Evolutionary conservation across 78 protist species (phyloP).

Genomic region (Bigelowiella natans): DNA sequence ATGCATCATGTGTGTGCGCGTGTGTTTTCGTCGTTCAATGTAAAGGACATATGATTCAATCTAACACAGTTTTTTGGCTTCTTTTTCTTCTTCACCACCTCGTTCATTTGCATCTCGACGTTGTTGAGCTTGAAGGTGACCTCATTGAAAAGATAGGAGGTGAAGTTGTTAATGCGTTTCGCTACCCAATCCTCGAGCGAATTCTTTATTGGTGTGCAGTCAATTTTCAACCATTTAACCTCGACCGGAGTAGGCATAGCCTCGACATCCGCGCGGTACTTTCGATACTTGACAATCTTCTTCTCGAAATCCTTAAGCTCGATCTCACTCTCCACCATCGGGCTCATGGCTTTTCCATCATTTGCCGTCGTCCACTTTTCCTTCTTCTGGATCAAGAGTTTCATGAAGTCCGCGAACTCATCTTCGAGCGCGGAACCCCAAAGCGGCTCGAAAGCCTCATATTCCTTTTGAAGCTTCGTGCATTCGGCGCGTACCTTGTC

Average conservation of each 20-base stretch:
- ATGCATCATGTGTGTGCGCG: no score
- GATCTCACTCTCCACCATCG: background rate
- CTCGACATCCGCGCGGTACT: background rate
- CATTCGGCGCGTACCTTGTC: background rate
- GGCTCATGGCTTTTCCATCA: background rate
- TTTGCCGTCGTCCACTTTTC: background rate
- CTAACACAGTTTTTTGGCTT: background rate
- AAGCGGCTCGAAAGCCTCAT: background rate
- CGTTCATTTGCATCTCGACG: background rate
- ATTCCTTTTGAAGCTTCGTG: background rate
- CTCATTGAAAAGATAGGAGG: conserved; percentile 9
- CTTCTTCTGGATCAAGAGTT: background rate
- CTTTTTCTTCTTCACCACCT: background rate
- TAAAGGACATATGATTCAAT: no score
- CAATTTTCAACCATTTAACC: conserved; percentile 40
- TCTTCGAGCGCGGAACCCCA: background rate
- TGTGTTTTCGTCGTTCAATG: no score
- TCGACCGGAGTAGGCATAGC: background rate
- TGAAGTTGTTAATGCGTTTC: conserved; percentile 37
- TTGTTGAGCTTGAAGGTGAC: conserved; percentile 17
- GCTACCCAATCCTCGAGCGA: conserved; percentile 5
- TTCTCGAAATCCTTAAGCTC: conserved; percentile 28
- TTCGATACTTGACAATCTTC: conserved; percentile 23
- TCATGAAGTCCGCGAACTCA: background rate
- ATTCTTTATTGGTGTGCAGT: conserved; percentile 36